Base-by-base conservation (phyloP, 768 basidiomycete genomes). In the Rhodotorula diobovata region DNA sequence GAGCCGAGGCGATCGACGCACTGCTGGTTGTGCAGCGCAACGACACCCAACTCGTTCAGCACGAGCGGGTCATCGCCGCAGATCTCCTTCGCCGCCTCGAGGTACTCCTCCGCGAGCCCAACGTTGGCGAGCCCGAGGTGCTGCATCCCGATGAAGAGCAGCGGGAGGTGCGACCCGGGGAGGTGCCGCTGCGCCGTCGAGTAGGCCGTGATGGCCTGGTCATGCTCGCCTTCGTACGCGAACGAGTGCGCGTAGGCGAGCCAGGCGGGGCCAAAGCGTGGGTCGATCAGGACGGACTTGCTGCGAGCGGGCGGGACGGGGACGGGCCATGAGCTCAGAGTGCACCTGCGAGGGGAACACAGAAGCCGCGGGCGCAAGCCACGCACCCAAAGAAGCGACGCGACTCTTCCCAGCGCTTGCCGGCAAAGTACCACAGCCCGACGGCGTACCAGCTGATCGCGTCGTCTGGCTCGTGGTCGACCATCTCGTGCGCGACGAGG, bases 401-500 rank as follows among this genome's bases (percentile, higher is more conserved):
- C 6, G 94, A 92, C 76, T 95, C 91, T 20, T 87, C 83, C 89
- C 90, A 99, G 77, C 94, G 91, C 61, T 86, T 85, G 39, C 87
- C 87, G 43, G 88, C 86, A 66, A 95, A 85, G 81, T 99, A 98
- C 90, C 94, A 99, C 32, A 97, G 87, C 0, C 94, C 96, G 34
- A 98, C 96, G 9, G 96, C 92, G 81, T 98, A 99, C 96, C 96
- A 99, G 76, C 91, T 94, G 63, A 91, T 86, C 1, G 93, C 88
- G 54, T 90, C 89, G 78, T 93, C 91, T 0, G 96, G 94, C 78
- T 97, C 94, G 58, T 87, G 87, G 65, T 97, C 91, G 28, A 97
- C 93, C 79, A 99, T 86, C 78, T 96, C 91, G 77, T 98, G 96
- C 1, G 96, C 96, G 50, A 98, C 85, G 72, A 99, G 89, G 82